Evolutionary conservation across 2,329 filamentous ascomycete species (phyloP), one percentile per base, ranked within the genome.

Genomic region (Alternaria longipes): DNA sequence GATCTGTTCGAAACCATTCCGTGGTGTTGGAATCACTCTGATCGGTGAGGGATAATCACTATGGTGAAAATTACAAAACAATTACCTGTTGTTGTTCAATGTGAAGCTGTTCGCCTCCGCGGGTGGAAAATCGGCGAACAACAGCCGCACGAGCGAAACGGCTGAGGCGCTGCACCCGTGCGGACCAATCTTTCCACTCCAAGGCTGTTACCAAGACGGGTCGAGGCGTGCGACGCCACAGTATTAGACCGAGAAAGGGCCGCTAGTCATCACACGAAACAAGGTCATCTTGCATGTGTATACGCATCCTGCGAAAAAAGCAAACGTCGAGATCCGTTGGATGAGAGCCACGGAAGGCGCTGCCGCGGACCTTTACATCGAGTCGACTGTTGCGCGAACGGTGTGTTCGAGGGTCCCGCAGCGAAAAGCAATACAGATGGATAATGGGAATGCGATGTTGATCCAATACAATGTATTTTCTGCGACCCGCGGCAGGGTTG

Each of bases 251-350:
- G 41, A 45, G 3, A 8, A 45, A 36, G 16, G 12, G 5, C 56
- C 32, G 50, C 18, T 58, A 41, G 42, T 47, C 22, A 45, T 26
- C 51, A 32, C 50, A 54, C 50, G 38, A 47, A 59, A 54, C 56
- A 54, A 30, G 50, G 56, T 34, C 52, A 30, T 45, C 24, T 22
- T 20, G 50, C 36, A 54, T 32, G 56, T 42, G 41, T 36, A 34
- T 45, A 28, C 18, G 20, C 18, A 38, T 32, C 6, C 32, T 8
- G 40, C 12, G 8, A 38, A 59, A 59, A 45, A 54, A 36, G 34
- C 50, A 54, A 54, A 11, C 2, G 12, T 3, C 5, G n/a, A 11
- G 22, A 41, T 32, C 34, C 24, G 42, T 36, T 54, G 56, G 56
- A 22, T 46, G 41, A 41, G 49, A 54, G 32, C 34, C 12, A 40